Conservation (phyloP, 78 protist species). For the Speleostelium caveatum region DNA sequence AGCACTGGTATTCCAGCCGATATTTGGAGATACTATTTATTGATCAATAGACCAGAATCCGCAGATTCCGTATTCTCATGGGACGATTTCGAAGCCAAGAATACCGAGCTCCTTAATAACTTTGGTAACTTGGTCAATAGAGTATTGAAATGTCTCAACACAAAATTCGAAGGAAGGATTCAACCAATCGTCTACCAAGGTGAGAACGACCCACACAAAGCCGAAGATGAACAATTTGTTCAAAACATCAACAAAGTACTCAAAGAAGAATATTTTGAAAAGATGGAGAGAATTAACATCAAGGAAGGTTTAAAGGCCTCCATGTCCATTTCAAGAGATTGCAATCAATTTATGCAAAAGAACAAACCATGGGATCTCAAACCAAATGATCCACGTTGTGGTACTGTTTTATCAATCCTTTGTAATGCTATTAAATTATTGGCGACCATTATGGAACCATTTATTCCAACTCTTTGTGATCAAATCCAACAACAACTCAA, state of each 20-base stretch:
- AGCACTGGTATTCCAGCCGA: constrained; percentile 85
- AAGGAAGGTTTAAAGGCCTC: constrained; percentile 78
- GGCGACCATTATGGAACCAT: constrained; percentile 85
- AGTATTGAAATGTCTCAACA: constrained; percentile 22
- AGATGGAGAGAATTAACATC: constrained; percentile 31
- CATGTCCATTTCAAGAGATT: constrained; percentile 62
- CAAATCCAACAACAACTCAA: constrained; percentile 49
- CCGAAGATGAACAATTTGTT: background rate
- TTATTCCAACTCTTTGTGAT: constrained; percentile 75
- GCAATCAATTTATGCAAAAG: constrained; percentile 85
- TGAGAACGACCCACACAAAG: too few relatives aligned
- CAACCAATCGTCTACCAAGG: background rate
- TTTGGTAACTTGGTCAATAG: constrained; percentile 93
- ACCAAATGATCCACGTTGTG: constrained; percentile 75
- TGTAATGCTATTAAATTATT: constrained; percentile 48
- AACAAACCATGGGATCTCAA: constrained; percentile 82
- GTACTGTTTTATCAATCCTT: constrained; percentile 55
- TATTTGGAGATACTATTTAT: constrained; percentile 89
- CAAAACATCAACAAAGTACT: constrained; percentile 9
- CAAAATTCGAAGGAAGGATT: constrained; percentile 1
- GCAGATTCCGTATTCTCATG: constrained; percentile 76
- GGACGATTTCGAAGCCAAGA: constrained; percentile 78
- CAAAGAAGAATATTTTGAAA: constrained; percentile 11
- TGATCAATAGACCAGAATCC: constrained; percentile 88
- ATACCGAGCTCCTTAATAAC: constrained; percentile 88